Evolutionary conservation across 2,329 filamentous ascomycete species (phyloP).

Genomic region (Aspergillus ustus): DNA sequence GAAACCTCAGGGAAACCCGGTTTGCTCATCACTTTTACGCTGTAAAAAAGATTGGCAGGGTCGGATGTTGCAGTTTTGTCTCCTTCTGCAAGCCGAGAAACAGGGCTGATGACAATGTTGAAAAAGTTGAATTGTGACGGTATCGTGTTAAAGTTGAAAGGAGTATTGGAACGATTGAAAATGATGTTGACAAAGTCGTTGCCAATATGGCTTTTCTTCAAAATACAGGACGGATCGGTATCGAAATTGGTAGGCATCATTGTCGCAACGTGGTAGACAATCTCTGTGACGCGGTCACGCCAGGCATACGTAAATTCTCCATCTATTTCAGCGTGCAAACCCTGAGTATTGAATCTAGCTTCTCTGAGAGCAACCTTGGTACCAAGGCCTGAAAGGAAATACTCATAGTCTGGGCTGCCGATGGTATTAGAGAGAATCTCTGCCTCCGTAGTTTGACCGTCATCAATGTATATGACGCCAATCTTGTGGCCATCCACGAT

Average conservation of each 20-base stretch:
- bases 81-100: conserved; percentile 49
- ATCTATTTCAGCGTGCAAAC: conserved; percentile 81
- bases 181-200: conserved; percentile 99
- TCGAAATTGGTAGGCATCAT: conserved; percentile 93
- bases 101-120: conserved; percentile 93
- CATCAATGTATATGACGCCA: conserved; percentile 89
- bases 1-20: conserved; percentile 90
- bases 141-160: conserved; percentile 89
- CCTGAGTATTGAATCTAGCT: conserved; percentile 90
- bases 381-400: conserved; percentile 81
- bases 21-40: conserved; percentile 86
- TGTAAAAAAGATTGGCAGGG: conserved; percentile 68
- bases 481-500: conserved; percentile 95
- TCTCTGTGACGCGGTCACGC: conserved; percentile 92
- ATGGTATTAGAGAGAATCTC: conserved; percentile 87
- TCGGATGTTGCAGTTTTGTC: conserved; percentile 43
- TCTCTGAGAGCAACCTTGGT: conserved; percentile 79
- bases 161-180: conserved; percentile 92
- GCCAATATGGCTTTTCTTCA: conserved; percentile 93
- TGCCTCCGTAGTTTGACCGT: conserved; percentile 78
- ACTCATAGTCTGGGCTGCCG: conserved; percentile 85
- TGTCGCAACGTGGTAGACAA: conserved; percentile 93
- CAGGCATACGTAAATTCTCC: conserved; percentile 90
- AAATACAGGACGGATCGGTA: conserved; percentile 73
- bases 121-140: conserved; percentile 96